Evolutionary conservation across 257 asterid genomes (phyloP).

Genomic region (Jacaranda mimosifolia): DNA sequence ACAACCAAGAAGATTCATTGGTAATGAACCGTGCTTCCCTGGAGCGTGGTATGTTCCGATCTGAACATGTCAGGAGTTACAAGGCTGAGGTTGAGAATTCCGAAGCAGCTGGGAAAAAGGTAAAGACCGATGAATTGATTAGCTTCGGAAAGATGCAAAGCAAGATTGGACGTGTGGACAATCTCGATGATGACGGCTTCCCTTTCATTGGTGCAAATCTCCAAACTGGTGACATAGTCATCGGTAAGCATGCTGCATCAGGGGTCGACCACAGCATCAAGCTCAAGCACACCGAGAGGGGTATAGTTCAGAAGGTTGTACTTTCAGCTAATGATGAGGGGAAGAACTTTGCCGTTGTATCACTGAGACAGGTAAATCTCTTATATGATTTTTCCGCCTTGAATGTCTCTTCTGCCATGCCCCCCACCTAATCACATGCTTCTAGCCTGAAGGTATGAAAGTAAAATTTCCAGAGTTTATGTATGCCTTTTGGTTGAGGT

Average conservation of each 20-base stretch:
- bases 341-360: slow-evolving; percentile 80
- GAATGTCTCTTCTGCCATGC: too few relatives aligned
- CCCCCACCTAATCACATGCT: too few relatives aligned
- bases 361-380: slow-evolving; percentile 81
- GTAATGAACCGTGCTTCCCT: slow-evolving; percentile 94
- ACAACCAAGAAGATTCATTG: slow-evolving; percentile 93
- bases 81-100: slow-evolving; percentile 79
- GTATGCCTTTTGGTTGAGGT: slow-evolving; percentile 4
- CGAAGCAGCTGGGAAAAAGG: slow-evolving; percentile 57
- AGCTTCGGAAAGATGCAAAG: slow-evolving; percentile 84
- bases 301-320: slow-evolving; percentile 92
- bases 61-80: slow-evolving; percentile 87
- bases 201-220: slow-evolving; percentile 90
- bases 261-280: slow-evolving; percentile 90
- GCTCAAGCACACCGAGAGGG: slow-evolving; percentile 92
- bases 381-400: background rate
- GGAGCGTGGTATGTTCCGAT: slow-evolving; percentile 95
- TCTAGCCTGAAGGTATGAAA: too few relatives aligned
- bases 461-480: background rate
- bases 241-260: slow-evolving; percentile 82
- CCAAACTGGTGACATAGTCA: slow-evolving; percentile 87
- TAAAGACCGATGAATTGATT: slow-evolving; percentile 59
- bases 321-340: slow-evolving; percentile 92
- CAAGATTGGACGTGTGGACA: slow-evolving; percentile 87
- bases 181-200: slow-evolving; percentile 94